Base-by-base conservation (phyloP, 495 filamentous ascomycete genomes). In the Trichodelitschia bisporula region DNA sequence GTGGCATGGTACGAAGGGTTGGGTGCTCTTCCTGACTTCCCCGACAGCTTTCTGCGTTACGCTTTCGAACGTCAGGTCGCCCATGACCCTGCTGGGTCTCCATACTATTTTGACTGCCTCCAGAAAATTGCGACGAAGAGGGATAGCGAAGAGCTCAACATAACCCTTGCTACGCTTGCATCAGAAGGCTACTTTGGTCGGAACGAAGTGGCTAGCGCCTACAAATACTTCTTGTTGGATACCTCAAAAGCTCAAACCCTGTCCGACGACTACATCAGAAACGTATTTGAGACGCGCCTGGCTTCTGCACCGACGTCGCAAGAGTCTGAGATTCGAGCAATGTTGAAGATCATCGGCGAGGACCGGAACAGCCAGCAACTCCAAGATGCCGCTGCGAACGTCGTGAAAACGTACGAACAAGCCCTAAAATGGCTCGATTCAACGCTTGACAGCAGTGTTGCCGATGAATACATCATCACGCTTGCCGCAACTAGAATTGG, bases 331-430 rank as follows among this genome's bases (percentile, higher is more conserved):
- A 45, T 58, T 18, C 58, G 66, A 19, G 42, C 51, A 24, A 54
- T 56, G 16, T 47, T 75, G 16, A 58, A 59, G 43, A 56, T 61
- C 30, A 68, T 75, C 34, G 69, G 62, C 2, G 37, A 56, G 24
- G 50, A 48, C 21, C 55, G 59, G 16, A 37, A 40, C 13, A 75
- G 63, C 39, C 43, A 61, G 19, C 51, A 46, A 15, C 62, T 74
- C 23, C 56, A 59, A 39, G 49, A 57, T 24, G 58, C 58, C 2
- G 59, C 67, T 4, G 58, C 64, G 39, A 57, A 70, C 31, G 55
- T 52, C 17, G 56, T 74, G n/a, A 51, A 61, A 19, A 71, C 54
- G 11, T 64, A 63, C 30, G 59, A 67, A 31, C 66, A 73, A 42
- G 69, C 69, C 3, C 46, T 68, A 12, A 44, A 59, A 3, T 75